These are phyloP conservation scores for Vigna hirtella DNA, from an alignment of 306 rosid species.

Conservation along the genomic window DNA sequence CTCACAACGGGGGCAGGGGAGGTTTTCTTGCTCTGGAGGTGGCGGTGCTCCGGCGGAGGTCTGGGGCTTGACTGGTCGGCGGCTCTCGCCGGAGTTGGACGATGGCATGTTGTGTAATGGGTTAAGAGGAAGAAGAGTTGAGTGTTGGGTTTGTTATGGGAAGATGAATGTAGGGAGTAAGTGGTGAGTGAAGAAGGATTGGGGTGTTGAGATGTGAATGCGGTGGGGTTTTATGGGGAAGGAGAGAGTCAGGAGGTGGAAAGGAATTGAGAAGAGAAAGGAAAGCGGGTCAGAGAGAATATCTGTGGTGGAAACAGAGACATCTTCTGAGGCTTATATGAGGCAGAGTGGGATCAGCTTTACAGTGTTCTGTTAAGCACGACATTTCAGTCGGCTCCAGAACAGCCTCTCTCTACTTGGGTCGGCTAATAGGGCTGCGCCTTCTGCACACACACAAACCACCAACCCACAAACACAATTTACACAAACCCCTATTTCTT, in stretches of 20 bases:
- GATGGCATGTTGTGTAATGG: slow-evolving; percentile 55
- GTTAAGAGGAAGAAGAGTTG: not conserved
- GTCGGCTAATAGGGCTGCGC: slow-evolving; percentile 57
- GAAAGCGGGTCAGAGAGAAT: slow-evolving; percentile 39
- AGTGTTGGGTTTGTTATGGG: not conserved
- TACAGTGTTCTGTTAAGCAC: slow-evolving; percentile 75
- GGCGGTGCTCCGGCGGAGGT: slow-evolving; percentile 58
- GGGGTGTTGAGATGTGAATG: not conserved
- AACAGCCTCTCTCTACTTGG: slow-evolving; percentile 43
- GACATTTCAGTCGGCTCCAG: slow-evolving; percentile 72
- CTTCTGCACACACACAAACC: slow-evolving; percentile 34
- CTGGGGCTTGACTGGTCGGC: slow-evolving; percentile 48
- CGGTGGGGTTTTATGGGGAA: slow-evolving; percentile 51
- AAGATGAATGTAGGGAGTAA: not conserved
- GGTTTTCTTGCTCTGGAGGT: slow-evolving; percentile 86
- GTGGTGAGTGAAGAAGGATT: not conserved
- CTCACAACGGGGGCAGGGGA: slow-evolving; percentile 95
- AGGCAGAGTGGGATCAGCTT: slow-evolving; percentile 70
- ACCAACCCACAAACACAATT: not conserved
- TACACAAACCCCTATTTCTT: not conserved
- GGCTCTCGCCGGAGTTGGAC: slow-evolving; percentile 67
- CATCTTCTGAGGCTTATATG: slow-evolving; percentile 69
- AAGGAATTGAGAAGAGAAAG: slow-evolving; percentile 4
- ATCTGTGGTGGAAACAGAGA: slow-evolving; percentile 47
- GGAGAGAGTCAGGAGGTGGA: slow-evolving; percentile 35